phyloP scores from a whole-genome alignment of 129 eudicot species.

The Rutidosis leptorrhynchoides region DNA sequence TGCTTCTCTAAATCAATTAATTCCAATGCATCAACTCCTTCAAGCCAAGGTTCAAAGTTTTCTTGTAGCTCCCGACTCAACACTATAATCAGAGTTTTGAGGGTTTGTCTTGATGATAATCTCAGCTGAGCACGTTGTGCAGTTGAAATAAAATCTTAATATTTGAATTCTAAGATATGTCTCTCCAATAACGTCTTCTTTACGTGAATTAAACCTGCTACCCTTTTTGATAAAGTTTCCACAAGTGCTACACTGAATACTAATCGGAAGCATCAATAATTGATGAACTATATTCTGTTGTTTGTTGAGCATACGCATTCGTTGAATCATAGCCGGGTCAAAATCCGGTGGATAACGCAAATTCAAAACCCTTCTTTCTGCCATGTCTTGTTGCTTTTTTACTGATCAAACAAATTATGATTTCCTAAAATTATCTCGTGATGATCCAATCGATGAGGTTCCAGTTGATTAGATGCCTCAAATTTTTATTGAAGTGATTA shows the following conservation, averaged over 20 bases:
- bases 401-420: conserved; percentile 5
- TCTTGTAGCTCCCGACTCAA: conserved; percentile 63
- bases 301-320: conserved; percentile 63
- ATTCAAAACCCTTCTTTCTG: conserved; percentile 75
- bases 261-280: conserved; percentile 95
- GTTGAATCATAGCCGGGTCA: conserved; percentile 73
- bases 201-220: conserved; percentile 70
- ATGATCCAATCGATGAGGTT: too few species aligned
- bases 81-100: conserved; percentile 64
- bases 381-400: conserved; percentile 42
- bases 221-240: conserved; percentile 71
- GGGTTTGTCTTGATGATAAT: conserved; percentile 74
- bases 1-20: too few species aligned
- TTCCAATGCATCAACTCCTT: conserved; percentile 61
- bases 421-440: too few species aligned
- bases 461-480: too few species aligned
- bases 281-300: conserved; percentile 70
- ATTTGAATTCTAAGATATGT: conserved; percentile 78
- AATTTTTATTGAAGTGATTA: too few species aligned
- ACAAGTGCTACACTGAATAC: conserved; percentile 62
- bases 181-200: conserved; percentile 76
- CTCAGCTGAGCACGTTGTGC: conserved; percentile 69
- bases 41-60: conserved; percentile 74
- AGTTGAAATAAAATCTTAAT: conserved; percentile 71
- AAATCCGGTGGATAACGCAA: conserved; percentile 85